These are phyloP conservation scores for Hyphodiscus hymeniophilus DNA, from an alignment of 495 filamentous ascomycete species.

Conservation along the genomic window DNA sequence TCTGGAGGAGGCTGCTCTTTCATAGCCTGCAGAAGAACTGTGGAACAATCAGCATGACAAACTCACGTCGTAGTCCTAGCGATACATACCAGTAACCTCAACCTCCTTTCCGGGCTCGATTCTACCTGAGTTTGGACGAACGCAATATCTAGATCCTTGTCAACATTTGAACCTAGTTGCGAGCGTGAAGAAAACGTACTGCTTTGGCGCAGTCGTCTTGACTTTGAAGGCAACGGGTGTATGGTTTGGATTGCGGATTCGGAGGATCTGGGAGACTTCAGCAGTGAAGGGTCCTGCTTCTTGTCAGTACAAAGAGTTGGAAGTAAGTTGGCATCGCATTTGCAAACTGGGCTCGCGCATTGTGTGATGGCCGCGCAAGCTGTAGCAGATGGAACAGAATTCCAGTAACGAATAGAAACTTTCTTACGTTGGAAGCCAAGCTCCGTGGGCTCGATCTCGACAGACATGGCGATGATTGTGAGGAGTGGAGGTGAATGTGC, in stretches of 20 bases:
- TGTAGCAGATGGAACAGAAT: conserved; percentile 22
- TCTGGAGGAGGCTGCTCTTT: conserved; percentile 84
- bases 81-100: conserved; percentile 82
- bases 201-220: conserved; percentile 98
- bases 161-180: conserved; percentile 8
- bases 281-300: conserved; percentile 78
- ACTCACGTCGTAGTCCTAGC: no score
- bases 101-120: conserved; percentile 83
- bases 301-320: background rate
- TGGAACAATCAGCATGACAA: background rate
- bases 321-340: no score
- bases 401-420: conserved; percentile 4
- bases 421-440: conserved; percentile 85
- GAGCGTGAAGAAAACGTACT: conserved; percentile 51
- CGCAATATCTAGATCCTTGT: conserved; percentile 70
- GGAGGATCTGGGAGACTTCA: conserved; percentile 80
- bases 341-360: no score
- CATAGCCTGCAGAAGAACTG: conserved; percentile 95
- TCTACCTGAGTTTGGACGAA: conserved; percentile 92
- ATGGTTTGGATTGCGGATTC: conserved; percentile 67
- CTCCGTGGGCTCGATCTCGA: conserved; percentile 86
- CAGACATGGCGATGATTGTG: conserved; percentile 57
- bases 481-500: no score
- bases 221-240: conserved; percentile 96
- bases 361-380: no score